Base-by-base conservation (phyloP, 2,329 filamentous ascomycete species). In the Fusarium tjaetaba region DNA sequence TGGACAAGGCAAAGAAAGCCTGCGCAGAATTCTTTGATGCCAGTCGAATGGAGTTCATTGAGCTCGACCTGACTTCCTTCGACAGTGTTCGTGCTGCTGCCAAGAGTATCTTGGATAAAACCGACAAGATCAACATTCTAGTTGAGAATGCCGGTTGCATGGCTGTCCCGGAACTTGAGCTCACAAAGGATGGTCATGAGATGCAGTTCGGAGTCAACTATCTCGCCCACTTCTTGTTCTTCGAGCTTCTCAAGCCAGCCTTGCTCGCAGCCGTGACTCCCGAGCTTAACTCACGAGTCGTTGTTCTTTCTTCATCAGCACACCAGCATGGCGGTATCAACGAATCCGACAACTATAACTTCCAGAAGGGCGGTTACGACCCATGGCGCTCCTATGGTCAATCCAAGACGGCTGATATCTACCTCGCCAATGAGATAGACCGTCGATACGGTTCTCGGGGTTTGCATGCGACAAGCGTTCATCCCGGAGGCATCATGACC, bases 381-480 rank as follows among this genome's bases (percentile, higher is more conserved):
- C 80, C 80, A 0, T 81, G 76, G 62, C 43, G 62, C 2, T 80
- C 85, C 1, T 90, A 90, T 65, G 84, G 81, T 0, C 84, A 87
- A 70, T 80, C 82, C 56, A 90, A 90, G 72, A 82, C 83, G 1
- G 87, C 88, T 18, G 88, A 86, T 65, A 82, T 88, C 24, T 86
- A 83, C 70, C 84, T 86, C 59, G 84, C 87, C 7, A 87, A 85
- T 66, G 82, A 88, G 63, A 81, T 89, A 32, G 86, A 89, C 38
- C 82, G 87, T 3, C 82, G 81, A 1, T 89, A 87, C 70, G 85
- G 84, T 4, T 32, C 76, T 1, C 73, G 79, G 7, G 83, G 85
- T 15, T 69, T 89, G 0, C 86, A 86, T 59, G 86, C 82, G 0
- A 73, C 69, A 56, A 77, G 73, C n/a, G 62, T 79, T 11, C 84